Evolutionary conservation across 345 rosid species (phyloP).

Genomic region (Lepidium africanum): DNA sequence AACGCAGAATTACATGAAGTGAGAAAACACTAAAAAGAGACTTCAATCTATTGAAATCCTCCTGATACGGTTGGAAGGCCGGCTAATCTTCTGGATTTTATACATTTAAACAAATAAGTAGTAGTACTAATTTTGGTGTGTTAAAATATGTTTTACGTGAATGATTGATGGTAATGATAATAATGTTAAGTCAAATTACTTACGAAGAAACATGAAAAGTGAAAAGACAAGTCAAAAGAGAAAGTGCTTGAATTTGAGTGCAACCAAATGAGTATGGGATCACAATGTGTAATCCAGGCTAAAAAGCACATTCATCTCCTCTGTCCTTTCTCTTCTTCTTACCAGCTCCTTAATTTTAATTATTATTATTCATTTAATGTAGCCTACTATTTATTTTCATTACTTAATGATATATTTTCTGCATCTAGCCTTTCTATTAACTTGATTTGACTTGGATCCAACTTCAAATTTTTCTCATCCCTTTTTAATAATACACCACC

Average conservation of each 20-base stretch:
- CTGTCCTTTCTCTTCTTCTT: conserved; percentile 12
- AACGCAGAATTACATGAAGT: too few relatives aligned
- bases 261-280: conserved; percentile 23
- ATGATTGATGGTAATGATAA: not conserved
- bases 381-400: not conserved
- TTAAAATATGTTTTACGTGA: not conserved
- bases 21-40: too few relatives aligned
- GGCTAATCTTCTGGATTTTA: too few relatives aligned
- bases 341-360: conserved; percentile 24
- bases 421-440: not conserved
- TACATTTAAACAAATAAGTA: not conserved
- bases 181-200: conserved; percentile 10
- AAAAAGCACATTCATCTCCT: conserved; percentile 26
- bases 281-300: conserved; percentile 22
- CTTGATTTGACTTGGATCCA: conserved; percentile 22
- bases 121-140: not conserved
- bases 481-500: not conserved
- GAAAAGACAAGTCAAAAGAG: conserved; percentile 20
- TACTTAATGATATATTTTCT: not conserved
- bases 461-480: not conserved
- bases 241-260: conserved; percentile 12
- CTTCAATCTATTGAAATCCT: too few relatives aligned
- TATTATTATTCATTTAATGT: not conserved
- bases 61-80: too few relatives aligned
- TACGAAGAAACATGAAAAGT: not conserved